Base-by-base conservation (phyloP, 2,329 filamentous ascomycete genomes). In the Pezicula rhizophila region DNA sequence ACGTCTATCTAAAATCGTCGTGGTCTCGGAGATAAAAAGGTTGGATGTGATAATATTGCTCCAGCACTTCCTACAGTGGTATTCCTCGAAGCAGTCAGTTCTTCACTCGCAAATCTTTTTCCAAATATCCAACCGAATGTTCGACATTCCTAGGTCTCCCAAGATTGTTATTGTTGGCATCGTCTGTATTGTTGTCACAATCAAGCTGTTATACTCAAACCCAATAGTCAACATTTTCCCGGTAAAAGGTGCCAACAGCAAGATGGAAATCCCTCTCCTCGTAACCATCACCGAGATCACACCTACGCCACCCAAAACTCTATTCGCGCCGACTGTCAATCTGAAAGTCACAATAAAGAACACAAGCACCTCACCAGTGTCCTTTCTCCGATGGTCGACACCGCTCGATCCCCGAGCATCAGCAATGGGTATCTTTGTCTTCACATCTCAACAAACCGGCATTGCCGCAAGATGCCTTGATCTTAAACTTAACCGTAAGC, bases 381-480 rank as follows among this genome's bases (percentile, higher is more conserved):
- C 63, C 1, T 39, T 71, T 5, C 55, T 71, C 3, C 61, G 55
- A 51, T 71, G 68, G 68, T 62, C 59, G 3, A 66, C 59, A 5
- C 67, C 66, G 1, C 56, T 70, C 3, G 69, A 70, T 45, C 51
- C 57, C 6, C 54, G 52, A 6, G 66, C 66, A 5, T 45, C 66
- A 3, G 47, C 61, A 0, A 51, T 65, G 39, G 60, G 63, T 10
- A 59, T 54, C 8, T 64, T 70, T 45, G 61, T 64, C 33, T 60
- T 69, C 39, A 59, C 58, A 15, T 57, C 56, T 3, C 41, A 44
- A 3, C 35, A 25, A 10, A 52, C 47, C 1, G 49, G 50, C 23
- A 23, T 23, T 10, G 23, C 42, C 8, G 7, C 37, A n/a, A 2
- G 50, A 51, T 28, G 53, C 53, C 34, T 57, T 11, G 43, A 52